Conservation (phyloP, 2,329 filamentous ascomycete genomes). For the Monascus ruber region DNA sequence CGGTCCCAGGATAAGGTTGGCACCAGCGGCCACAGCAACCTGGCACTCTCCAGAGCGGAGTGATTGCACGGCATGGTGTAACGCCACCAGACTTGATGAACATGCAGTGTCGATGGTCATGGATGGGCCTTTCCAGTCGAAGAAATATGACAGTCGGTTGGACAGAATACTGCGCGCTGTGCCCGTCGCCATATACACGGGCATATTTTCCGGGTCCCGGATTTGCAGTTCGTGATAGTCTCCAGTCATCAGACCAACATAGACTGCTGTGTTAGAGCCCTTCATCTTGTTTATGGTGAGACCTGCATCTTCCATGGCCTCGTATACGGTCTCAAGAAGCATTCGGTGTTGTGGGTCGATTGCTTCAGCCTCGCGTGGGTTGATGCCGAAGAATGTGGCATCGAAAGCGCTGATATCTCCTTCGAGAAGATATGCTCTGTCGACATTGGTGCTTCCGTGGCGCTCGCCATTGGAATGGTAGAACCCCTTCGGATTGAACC, state of each 20-base stretch:
- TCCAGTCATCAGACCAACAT: slow-evolving; percentile 9
- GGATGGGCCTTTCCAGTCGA: slow-evolving; percentile 25
- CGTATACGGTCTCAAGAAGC: slow-evolving; percentile 26
- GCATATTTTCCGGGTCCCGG: no score
- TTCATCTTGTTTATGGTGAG: slow-evolving; percentile 6
- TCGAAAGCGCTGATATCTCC: slow-evolving; percentile 12
- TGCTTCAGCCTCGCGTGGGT: slow-evolving; percentile 17
- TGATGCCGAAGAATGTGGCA: slow-evolving; percentile 14
- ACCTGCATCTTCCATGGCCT: slow-evolving; percentile 18
- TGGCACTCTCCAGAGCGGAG: slow-evolving; percentile 10
- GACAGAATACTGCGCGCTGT: slow-evolving; percentile 19
- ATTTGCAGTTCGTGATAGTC: slow-evolving; percentile 9
- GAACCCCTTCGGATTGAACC: neutral
- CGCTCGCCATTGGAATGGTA: slow-evolving; percentile 7
- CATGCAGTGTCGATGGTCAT: slow-evolving; percentile 34
- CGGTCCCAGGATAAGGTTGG: slow-evolving; percentile 15
- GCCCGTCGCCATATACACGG: slow-evolving; percentile 7
- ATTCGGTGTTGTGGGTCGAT: slow-evolving; percentile 13
- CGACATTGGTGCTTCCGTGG: slow-evolving; percentile 14
- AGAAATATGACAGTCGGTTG: slow-evolving; percentile 24
- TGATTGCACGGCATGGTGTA: slow-evolving; percentile 13
- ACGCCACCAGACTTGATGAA: slow-evolving; percentile 21
- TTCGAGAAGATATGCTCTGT: slow-evolving; percentile 12
- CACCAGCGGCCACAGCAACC: slow-evolving; percentile 12
- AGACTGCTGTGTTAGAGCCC: slow-evolving; percentile 15